Percentiles rank a stretch among this genome's conserved stretches.
phyloP scores from a whole-genome alignment of 192 early-diverging fungal species.

The Backusella sp. region DNA sequence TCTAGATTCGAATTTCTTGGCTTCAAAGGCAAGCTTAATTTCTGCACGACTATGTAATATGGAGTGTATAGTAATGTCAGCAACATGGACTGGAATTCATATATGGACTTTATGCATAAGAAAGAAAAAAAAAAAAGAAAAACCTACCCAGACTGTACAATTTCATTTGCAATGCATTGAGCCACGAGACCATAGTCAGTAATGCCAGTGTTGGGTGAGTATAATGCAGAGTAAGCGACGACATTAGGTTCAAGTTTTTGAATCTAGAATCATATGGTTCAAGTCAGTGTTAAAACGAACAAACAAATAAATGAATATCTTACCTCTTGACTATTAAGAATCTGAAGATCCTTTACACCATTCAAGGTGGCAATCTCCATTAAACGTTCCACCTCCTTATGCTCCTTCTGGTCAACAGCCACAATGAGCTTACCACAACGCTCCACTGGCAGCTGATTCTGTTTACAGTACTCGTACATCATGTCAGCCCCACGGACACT shows the following conservation, averaged over 20 bases:
- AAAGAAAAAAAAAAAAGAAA: neutral
- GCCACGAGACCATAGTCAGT: slow-evolving; percentile 29
- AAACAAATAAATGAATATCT: neutral
- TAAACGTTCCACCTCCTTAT: slow-evolving; percentile 33
- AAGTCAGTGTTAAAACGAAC: neutral
- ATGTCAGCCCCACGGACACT: slow-evolving; percentile 51
- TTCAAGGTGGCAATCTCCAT: slow-evolving; percentile 26
- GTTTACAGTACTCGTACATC: slow-evolving; percentile 47
- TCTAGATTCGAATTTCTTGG: slow-evolving; percentile 23
- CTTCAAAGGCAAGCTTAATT: slow-evolving; percentile 37
- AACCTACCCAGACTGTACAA: slow-evolving; percentile 30
- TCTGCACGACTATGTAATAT: slow-evolving; percentile 27
- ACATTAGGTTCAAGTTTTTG: slow-evolving; percentile 36
- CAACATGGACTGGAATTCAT: neutral
- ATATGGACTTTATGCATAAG: neutral
- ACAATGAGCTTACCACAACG: slow-evolving; percentile 56
- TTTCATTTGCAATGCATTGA: slow-evolving; percentile 32
- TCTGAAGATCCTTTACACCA: slow-evolving; percentile 34
- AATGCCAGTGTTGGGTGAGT: slow-evolving; percentile 40
- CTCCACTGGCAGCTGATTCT: slow-evolving; percentile 39
- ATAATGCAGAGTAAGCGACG: slow-evolving; percentile 31
- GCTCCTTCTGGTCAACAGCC: slow-evolving; percentile 34
- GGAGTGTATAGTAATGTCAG: neutral
- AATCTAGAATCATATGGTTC: slow-evolving; percentile 13
- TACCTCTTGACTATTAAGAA: slow-evolving; percentile 30